Conservation (phyloP, 192 early-diverging fungal genomes). For the Backusella macrospora region DNA sequence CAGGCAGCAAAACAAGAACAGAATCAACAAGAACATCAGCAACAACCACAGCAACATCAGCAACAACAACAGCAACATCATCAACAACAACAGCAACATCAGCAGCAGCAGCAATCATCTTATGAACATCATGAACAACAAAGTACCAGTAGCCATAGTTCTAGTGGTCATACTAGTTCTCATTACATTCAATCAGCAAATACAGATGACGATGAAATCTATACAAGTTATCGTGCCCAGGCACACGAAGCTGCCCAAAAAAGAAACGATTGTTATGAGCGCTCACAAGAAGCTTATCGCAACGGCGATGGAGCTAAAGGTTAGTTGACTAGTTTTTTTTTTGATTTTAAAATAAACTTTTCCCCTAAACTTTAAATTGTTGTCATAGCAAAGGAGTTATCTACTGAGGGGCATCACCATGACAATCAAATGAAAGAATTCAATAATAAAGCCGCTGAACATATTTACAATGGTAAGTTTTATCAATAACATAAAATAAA, state of each 20-base stretch:
- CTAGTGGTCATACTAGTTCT: not conserved
- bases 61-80: not conserved
- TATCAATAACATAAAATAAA: not conserved
- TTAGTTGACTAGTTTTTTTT: conserved; percentile 14
- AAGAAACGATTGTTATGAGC: conserved; percentile 50
- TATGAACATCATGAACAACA: conserved; percentile 18
- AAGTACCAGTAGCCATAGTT: not conserved
- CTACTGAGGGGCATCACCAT: conserved; percentile 58
- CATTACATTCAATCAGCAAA: conserved; percentile 4
- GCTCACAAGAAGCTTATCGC: conserved; percentile 51
- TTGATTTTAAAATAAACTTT: not conserved
- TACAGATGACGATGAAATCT: conserved; percentile 36
- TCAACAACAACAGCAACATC: conserved; percentile 3
- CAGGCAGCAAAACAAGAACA: conserved; percentile 6
- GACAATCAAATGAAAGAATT: conserved; percentile 56
- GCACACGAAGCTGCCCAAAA: conserved; percentile 51
- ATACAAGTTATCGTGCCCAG: conserved; percentile 33
- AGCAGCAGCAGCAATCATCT: not conserved
- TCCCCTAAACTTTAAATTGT: not conserved
- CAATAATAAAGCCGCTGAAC: conserved; percentile 58
- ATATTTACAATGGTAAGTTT: conserved; percentile 47
- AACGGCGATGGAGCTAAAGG: conserved; percentile 50
- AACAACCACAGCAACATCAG: not conserved
- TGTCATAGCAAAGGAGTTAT: conserved; percentile 51
- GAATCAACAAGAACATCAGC: conserved; percentile 19